Base-by-base conservation (phyloP, 1,284 basidiomycete genomes). In the Ganoderma resinaceum region DNA sequence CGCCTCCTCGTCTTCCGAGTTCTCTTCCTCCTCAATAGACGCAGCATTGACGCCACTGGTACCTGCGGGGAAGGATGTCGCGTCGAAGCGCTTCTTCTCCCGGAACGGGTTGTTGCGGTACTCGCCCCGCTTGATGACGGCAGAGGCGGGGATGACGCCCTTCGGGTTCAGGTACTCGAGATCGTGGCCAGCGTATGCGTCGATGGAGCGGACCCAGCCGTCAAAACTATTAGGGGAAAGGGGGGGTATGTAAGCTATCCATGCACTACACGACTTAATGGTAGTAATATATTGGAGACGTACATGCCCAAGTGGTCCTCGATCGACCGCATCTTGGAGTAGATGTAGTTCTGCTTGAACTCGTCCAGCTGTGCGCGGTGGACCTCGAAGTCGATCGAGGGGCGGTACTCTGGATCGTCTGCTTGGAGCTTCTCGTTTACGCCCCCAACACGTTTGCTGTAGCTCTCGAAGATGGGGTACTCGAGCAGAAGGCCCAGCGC, bases 401-500 rank as follows among this genome's bases (percentile, higher is more conserved):
- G 85, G 62, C 91, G 86, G 78, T 87, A 89, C 61, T 91, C 86
- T 37, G 84, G 78, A 75, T 90, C 84, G 26, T 83, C 77, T 35
- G 83, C 80, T 42, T 84, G 75, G 23, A 89, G 78, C 60, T 87
- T 87, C 67, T 87, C 82, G 79, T 95, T 96, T 61, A 86, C 82
- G 14, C 82, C 83, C 9, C 77, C 80, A 72, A 95, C 86, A 67
- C 86, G 87, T 66, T 81, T 81, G 78, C 93, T 95, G 82, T 97
- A 97, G 9, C 88, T 89, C 62, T 90, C 86, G 77, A 95, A 97
- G 71, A 97, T 89, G 1, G 97, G 97, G 74, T 95, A 89, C 80
- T 99, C 95, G 43, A 99, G 89, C n/a, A 99, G 84, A 11, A 99
- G 86, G 9, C 98, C 98, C 23, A 99, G 86, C 0, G 96, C 94